These are phyloP conservation scores for Phytophthora hibernalis DNA, from an alignment of 352 stramenopile species.

Conservation along the genomic window DNA sequence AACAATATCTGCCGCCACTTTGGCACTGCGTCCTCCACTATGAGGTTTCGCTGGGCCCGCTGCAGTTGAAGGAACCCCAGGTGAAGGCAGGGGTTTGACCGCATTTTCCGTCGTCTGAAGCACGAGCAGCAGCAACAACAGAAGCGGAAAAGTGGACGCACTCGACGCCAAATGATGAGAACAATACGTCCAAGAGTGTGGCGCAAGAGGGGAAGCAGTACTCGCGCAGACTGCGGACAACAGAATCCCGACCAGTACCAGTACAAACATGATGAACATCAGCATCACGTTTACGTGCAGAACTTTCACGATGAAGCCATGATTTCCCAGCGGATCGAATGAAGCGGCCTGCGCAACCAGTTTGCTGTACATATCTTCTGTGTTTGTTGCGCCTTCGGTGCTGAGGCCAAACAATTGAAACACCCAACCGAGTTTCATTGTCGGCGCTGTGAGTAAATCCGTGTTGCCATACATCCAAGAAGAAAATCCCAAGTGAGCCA, in stretches of 20 bases:
- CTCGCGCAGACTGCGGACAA: slow-evolving; percentile 61
- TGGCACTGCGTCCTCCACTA: slow-evolving; percentile 35
- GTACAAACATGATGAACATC: slow-evolving; percentile 70
- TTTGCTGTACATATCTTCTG: slow-evolving; percentile 53
- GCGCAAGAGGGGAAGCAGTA: slow-evolving; percentile 61
- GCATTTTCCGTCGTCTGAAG: slow-evolving; percentile 26
- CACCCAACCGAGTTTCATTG: slow-evolving; percentile 52
- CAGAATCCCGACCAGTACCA: slow-evolving; percentile 59
- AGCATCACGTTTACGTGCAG: slow-evolving; percentile 77
- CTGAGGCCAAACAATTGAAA: slow-evolving; percentile 48
- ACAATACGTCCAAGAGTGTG: slow-evolving; percentile 50
- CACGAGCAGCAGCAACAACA: slow-evolving; percentile 37
- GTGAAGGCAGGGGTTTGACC: slow-evolving; percentile 19
- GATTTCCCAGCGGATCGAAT: slow-evolving; percentile 59
- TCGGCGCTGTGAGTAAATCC: slow-evolving; percentile 62
- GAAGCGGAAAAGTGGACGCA: slow-evolving; percentile 26
- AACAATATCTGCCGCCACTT: slow-evolving; percentile 48
- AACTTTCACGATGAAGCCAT: slow-evolving; percentile 74
- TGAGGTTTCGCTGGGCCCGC: slow-evolving; percentile 7
- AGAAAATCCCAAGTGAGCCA: slow-evolving; percentile 75
- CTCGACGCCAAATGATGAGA: slow-evolving; percentile 37
- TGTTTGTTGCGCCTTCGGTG: slow-evolving; percentile 33
- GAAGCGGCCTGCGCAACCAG: slow-evolving; percentile 46
- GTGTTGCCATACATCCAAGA: slow-evolving; percentile 88
- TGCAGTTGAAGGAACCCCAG: slow-evolving; percentile 1